Conservation (phyloP, 2,329 filamentous ascomycete species). For the Pseudomassariella vexata region DNA sequence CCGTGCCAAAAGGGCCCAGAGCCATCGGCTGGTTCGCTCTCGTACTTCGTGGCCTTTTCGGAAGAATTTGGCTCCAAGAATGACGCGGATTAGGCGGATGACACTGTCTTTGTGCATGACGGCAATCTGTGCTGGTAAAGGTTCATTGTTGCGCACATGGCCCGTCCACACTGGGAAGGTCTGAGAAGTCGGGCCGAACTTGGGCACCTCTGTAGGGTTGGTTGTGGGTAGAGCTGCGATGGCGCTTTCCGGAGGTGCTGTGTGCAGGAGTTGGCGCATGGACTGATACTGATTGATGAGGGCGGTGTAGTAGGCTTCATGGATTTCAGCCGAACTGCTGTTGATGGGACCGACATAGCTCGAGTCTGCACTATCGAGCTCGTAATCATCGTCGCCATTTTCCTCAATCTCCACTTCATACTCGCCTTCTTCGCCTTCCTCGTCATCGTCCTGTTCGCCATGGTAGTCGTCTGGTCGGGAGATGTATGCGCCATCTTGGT, state of each 20-base stretch:
- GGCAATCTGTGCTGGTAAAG: slow-evolving; percentile 53
- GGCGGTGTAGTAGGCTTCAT: slow-evolving; percentile 61
- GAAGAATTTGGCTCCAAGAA: slow-evolving; percentile 60
- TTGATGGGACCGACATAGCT: slow-evolving; percentile 20
- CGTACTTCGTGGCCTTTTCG: slow-evolving; percentile 53
- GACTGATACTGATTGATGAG: slow-evolving; percentile 59
- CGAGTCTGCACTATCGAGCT: slow-evolving; percentile 23
- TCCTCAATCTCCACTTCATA: slow-evolving; percentile 18
- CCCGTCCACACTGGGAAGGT: slow-evolving; percentile 46
- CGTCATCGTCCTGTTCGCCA: slow-evolving; percentile 17
- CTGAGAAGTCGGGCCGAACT: slow-evolving; percentile 44
- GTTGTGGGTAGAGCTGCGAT: slow-evolving; percentile 46
- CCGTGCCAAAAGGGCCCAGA: slow-evolving; percentile 75
- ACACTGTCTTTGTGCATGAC: slow-evolving; percentile 62
- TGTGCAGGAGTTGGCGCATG: slow-evolving; percentile 59
- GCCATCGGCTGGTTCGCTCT: slow-evolving; percentile 70
- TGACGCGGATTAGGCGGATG: slow-evolving; percentile 59
- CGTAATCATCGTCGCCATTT: slow-evolving; percentile 17
- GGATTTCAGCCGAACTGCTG: slow-evolving; percentile 36
- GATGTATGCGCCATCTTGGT: slow-evolving; percentile 74
- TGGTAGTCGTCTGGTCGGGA: slow-evolving; percentile 43
- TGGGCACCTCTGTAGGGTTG: slow-evolving; percentile 49
- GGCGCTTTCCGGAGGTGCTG: slow-evolving; percentile 44
- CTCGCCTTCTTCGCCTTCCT: slow-evolving; percentile 16
- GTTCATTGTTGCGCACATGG: slow-evolving; percentile 47